A percentile compares a stretch with the other conserved stretches of the same genome.
Evolutionary conservation across 2,329 filamentous ascomycete genomes (phyloP).

Genomic region (Aspergillus sp.): DNA sequence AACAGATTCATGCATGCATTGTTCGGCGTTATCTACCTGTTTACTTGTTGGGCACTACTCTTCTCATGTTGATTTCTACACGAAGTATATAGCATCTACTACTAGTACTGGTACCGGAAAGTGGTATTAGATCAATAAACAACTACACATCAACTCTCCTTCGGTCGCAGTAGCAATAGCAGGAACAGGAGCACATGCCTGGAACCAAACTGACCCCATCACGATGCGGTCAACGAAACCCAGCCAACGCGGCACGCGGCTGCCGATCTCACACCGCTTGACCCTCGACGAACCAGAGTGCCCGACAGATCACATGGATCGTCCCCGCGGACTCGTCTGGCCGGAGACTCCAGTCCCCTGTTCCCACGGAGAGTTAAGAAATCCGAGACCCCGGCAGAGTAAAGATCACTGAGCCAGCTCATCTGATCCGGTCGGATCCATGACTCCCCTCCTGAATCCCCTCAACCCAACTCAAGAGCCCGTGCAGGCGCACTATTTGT

Average conservation of each 20-base stretch:
- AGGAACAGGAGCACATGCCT: too few species aligned
- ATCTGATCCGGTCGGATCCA: not conserved
- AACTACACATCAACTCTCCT: not conserved
- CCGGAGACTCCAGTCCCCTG: not conserved
- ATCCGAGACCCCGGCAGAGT: not conserved
- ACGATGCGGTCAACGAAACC: not conserved
- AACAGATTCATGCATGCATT: not conserved
- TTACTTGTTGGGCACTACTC: not conserved
- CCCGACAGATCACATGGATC: conserved; percentile 2
- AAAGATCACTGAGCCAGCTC: not conserved
- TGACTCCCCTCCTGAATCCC: not conserved
- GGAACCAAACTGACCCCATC: not conserved
- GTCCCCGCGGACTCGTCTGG: not conserved
- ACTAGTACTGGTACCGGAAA: not conserved
- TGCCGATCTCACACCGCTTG: conserved; percentile 3
- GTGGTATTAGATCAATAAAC: not conserved
- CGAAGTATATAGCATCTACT: conserved; percentile 5
- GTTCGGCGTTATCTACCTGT: not conserved
- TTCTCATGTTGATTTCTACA: not conserved
- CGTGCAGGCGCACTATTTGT: not conserved
- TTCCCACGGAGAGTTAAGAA: not conserved
- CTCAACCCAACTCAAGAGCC: too few species aligned
- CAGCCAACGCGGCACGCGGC: not conserved
- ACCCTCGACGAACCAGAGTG: not conserved
- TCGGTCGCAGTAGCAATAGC: not conserved